phyloP scores from a whole-genome alignment of 768 basidiomycete species.

The Hygrocybe coccinea region DNA sequence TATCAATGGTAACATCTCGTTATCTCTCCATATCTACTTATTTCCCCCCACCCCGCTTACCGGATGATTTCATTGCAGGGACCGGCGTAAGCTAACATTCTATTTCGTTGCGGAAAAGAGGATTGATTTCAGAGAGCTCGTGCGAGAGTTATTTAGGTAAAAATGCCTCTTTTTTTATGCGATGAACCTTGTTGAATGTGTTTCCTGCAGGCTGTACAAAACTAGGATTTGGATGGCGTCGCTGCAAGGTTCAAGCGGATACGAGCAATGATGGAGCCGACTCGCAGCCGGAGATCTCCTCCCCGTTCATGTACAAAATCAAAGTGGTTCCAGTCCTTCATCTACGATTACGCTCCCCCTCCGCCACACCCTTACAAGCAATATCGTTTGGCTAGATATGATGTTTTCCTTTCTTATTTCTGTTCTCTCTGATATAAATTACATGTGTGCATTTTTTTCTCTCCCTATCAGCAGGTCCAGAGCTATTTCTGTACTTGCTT shows the following conservation, averaged over 20 bases:
- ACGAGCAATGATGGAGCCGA: slow-evolving; percentile 29
- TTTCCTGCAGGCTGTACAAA: slow-evolving; percentile 69
- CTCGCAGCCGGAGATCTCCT: neutral
- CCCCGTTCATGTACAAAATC: neutral
- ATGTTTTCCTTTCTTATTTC: slow-evolving; percentile 8
- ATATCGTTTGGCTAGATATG: slow-evolving; percentile 1
- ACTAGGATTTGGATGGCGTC: slow-evolving; percentile 96
- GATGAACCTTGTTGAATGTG: neutral
- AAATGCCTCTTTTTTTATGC: slow-evolving; percentile 16
- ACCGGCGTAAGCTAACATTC: slow-evolving; percentile 96
- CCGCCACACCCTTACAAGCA: neutral
- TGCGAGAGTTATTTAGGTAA: slow-evolving; percentile 88
- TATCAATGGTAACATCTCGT: slow-evolving; percentile 75
- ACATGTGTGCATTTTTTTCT: too few relatives aligned
- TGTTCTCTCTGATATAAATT: slow-evolving; percentile 1
- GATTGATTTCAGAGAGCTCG: slow-evolving; percentile 94
- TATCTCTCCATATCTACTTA: slow-evolving; percentile 3
- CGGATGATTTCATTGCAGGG: slow-evolving; percentile 58
- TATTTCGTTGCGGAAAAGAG: slow-evolving; percentile 95
- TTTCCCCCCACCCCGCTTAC: too few relatives aligned
- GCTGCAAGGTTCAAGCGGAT: slow-evolving; percentile 48
- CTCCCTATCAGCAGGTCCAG: too few relatives aligned
- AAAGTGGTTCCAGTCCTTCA: neutral
- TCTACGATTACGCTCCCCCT: neutral
- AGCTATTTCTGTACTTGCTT: too few relatives aligned